Evolutionary conservation across 176 grass and related monocot species (phyloP), one percentile per base, ranked within the genome.

Genomic region (Oryza rufipogon): DNA sequence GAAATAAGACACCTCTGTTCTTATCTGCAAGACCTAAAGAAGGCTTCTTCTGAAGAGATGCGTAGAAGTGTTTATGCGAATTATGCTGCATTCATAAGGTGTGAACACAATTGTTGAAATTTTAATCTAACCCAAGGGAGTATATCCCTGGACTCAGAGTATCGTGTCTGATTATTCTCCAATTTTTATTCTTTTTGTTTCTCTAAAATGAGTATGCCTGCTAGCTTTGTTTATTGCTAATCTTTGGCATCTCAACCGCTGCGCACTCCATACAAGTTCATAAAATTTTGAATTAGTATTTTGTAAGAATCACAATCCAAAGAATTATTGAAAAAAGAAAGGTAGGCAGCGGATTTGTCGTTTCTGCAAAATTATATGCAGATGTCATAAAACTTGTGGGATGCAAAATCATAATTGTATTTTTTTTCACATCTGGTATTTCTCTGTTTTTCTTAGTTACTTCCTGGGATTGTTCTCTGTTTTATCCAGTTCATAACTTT

Each of bases 11-110:
- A 90, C 13, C 33, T 95, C 34, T 87, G 89, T 89, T 90, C 90
- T 34, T 96, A 96, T 84, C 52, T 98, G 87, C 96, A 98, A 96
- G 96, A 98, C 44, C 74, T 98, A 63, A 98, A 98, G 87, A 98
- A 98, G 83, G 96, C 89, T 89, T 98, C 96, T 65, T 87, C 96
- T 47, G 96, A 98, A 91, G 96, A 98, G 86, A 98, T 98, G 96
- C 93, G 93, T 23, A 94, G 30, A 88, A 95, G 89, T 82, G 91
- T 96, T 69, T 94, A 89, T 79, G 89, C 93, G 22, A 95, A 92
- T 75, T 98, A 95, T 90, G 83, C 91, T 71, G 80, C 93, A 64
- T 96, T 98, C 78, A 86, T 95, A 66, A 90, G 86, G 91, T 84
- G 30, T 32, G 70, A 16, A 66, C 16, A 68, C 7, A 22, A 23